Conservation (phyloP, 306 rosid genomes). For the Lathyrus aphaca region DNA sequence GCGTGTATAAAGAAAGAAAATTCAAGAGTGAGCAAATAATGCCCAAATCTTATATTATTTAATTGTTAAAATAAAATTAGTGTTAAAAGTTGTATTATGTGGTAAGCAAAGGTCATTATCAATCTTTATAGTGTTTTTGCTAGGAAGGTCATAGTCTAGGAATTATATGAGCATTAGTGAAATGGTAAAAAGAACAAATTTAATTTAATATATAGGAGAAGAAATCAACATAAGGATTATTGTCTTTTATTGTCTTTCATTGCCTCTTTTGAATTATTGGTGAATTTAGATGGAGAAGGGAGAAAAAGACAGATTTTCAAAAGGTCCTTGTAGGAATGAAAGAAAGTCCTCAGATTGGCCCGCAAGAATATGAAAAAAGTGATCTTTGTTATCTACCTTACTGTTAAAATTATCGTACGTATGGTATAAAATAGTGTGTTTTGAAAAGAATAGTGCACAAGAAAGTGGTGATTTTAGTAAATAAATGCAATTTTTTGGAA, state of each 20-base stretch:
- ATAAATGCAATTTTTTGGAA: neutral
- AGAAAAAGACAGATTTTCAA: conserved; percentile 48
- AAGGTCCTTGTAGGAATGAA: conserved; percentile 39
- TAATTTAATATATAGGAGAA: conserved; percentile 22
- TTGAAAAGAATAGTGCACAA: neutral
- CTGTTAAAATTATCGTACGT: conserved; percentile 40
- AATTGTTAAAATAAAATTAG: conserved; percentile 16
- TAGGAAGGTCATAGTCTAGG: conserved; percentile 45
- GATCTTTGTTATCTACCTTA: conserved; percentile 50
- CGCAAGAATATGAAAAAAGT: conserved; percentile 43
- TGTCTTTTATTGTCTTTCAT: conserved; percentile 38
- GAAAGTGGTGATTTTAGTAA: neutral
- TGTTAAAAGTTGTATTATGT: conserved; percentile 33
- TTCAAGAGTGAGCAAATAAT: conserved; percentile 44
- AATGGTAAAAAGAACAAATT: conserved; percentile 35
- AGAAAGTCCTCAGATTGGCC: conserved; percentile 33
- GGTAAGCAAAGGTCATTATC: conserved; percentile 39
- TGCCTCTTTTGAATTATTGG: conserved; percentile 47
- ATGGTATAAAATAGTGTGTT: conserved; percentile 5
- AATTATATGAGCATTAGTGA: conserved; percentile 43
- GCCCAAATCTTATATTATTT: conserved; percentile 45
- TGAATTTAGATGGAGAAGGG: conserved; percentile 41
- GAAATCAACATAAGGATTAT: conserved; percentile 32
- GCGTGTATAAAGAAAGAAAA: conserved; percentile 13
- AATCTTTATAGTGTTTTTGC: conserved; percentile 26